phyloP scores from a whole-genome alignment of 805 yeast genomes.

The Candida arabinofermentans region DNA sequence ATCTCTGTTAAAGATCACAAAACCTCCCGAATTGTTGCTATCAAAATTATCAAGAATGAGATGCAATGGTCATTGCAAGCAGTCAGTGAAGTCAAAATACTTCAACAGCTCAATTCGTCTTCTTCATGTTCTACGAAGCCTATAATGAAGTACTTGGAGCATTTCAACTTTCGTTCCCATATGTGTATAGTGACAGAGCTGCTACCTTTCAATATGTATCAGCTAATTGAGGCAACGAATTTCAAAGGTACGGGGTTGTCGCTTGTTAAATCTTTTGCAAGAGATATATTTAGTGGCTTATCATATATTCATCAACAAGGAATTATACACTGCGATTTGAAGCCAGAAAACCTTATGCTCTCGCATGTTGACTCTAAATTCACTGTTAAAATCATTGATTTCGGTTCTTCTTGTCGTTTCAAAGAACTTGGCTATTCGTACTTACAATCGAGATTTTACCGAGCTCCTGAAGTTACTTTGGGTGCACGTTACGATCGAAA shows the following conservation, averaged over 20 bases:
- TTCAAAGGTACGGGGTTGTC: constrained; percentile 46
- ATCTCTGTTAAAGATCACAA: constrained; percentile 66
- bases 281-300: constrained; percentile 57
- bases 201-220: constrained; percentile 62
- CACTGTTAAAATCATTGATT: constrained; percentile 67
- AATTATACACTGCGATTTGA: constrained; percentile 80
- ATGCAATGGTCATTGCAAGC: constrained; percentile 75
- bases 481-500: constrained; percentile 58
- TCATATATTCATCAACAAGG: constrained; percentile 50
- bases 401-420: constrained; percentile 60
- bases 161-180: constrained; percentile 77
- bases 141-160: constrained; percentile 56
- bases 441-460: constrained; percentile 62
- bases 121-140: constrained; percentile 25
- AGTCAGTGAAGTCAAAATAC: constrained; percentile 65
- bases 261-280: constrained; percentile 42
- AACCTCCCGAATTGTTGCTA: constrained; percentile 53
- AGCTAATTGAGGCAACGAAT: constrained; percentile 46
- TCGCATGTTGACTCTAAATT: constrained; percentile 36
- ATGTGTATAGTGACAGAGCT: constrained; percentile 78
- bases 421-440: constrained; percentile 45
- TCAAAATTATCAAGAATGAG: constrained; percentile 73
- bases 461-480: constrained; percentile 74
- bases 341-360: constrained; percentile 77
- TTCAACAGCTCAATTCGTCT: constrained; percentile 41